These are phyloP conservation scores for Blastobotrys attinorum DNA, from an alignment of 805 yeast species.

Conservation along the genomic window DNA sequence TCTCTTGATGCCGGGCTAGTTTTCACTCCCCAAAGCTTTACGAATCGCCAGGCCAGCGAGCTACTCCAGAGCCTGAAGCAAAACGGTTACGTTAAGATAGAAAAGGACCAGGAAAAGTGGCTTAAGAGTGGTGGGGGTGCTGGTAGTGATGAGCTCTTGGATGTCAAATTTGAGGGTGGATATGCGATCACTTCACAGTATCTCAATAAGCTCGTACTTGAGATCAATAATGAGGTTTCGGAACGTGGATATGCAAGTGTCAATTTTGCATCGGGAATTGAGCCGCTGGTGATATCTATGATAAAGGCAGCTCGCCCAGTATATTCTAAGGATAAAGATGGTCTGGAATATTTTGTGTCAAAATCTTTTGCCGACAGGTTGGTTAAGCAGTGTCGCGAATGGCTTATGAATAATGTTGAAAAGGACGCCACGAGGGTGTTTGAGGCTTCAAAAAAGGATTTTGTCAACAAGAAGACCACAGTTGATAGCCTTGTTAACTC, in stretches of 20 bases:
- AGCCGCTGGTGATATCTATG: neutral
- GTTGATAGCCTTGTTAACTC: neutral
- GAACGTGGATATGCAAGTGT: neutral
- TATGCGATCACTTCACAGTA: too few relatives aligned
- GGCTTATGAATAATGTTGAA: neutral
- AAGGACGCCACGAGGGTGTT: too few relatives aligned
- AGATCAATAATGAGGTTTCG: neutral
- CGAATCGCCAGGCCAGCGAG: neutral
- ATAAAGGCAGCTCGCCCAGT: too few relatives aligned
- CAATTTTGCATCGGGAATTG: neutral
- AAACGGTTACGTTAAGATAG: neutral
- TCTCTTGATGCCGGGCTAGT: neutral
- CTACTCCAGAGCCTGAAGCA: neutral
- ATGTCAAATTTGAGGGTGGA: too few relatives aligned
- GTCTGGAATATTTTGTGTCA: neutral
- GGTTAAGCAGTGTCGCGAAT: neutral
- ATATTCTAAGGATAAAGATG: neutral
- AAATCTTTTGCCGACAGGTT: neutral
- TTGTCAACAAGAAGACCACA: neutral
- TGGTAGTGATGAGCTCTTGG: neutral
- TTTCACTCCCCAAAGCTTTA: neutral
- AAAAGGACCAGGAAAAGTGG: neutral
- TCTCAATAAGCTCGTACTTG: neutral
- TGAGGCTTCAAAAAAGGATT: too few relatives aligned
- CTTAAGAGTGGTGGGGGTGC: too few relatives aligned